Conservation (phyloP, 108 stramenopile species). For the Cyclotella atomus region DNA sequence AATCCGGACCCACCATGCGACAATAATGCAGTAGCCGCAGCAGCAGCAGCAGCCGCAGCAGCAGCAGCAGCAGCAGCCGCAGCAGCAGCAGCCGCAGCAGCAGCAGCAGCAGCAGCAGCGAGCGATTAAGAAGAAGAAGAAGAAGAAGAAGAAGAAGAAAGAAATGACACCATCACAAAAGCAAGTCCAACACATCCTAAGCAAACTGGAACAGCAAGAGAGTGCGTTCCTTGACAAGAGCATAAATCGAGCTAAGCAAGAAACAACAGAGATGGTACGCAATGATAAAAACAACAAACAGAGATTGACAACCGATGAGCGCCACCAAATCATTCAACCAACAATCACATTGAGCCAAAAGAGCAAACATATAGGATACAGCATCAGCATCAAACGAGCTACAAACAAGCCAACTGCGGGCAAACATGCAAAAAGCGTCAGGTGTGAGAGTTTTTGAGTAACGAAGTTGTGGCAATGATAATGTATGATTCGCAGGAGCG, state of each 20-base stretch:
- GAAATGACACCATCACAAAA: not conserved
- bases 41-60: too few species aligned
- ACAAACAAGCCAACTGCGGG: too few species aligned
- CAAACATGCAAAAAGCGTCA: not conserved
- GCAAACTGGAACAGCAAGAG: not conserved
- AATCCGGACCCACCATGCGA: conserved; percentile 10
- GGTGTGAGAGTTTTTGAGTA: not conserved
- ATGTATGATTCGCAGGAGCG: conserved; percentile 5
- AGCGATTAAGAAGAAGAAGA: not conserved
- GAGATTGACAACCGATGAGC: not conserved
- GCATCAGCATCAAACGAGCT: not conserved
- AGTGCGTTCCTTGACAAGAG: too few species aligned
- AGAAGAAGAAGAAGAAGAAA: too few species aligned
- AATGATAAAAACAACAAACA: not conserved
- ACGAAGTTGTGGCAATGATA: not conserved
- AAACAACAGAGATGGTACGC: too few species aligned
- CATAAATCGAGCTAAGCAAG: not conserved
- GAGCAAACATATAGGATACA: not conserved
- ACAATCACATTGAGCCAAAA: not conserved
- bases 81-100: too few species aligned
- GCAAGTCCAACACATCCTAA: not conserved
- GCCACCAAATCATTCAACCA: not conserved
- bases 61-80: too few species aligned
- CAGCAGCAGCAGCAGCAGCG: too few species aligned
- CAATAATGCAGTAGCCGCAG: not conserved